A percentile compares a stretch with the other conserved stretches of the same genome.
Conservation (phyloP, 805 yeast species). For the Hanseniaspora hatyaiensis region DNA sequence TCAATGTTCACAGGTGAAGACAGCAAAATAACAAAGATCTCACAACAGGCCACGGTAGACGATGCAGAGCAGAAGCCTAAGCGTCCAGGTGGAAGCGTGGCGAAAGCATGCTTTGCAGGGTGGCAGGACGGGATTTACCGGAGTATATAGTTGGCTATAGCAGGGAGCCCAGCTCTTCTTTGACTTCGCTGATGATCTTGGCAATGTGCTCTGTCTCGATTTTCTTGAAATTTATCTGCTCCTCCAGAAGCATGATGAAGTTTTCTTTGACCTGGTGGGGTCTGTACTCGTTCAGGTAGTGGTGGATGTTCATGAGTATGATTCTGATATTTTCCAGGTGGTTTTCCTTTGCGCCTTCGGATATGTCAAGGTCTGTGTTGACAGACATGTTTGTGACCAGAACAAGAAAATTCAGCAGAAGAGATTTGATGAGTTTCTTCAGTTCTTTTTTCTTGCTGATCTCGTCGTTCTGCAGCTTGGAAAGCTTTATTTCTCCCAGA, state of each 20-base stretch:
- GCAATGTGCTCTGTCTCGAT: constrained; percentile 39
- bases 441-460: constrained; percentile 53
- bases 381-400: constrained; percentile 64
- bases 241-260: constrained; percentile 58
- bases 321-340: constrained; percentile 72
- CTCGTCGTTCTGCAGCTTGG: constrained; percentile 52
- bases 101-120: too few species aligned
- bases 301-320: constrained; percentile 80
- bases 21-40: too few species aligned
- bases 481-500: constrained; percentile 58
- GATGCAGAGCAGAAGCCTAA: too few species aligned
- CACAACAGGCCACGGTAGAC: too few species aligned
- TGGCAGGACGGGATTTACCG: too few species aligned
- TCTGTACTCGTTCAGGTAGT: constrained; percentile 78
- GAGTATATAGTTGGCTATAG: constrained; percentile 20
- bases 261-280: constrained; percentile 93
- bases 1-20: too few species aligned
- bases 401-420: constrained; percentile 69
- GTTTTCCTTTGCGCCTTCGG: constrained; percentile 32
- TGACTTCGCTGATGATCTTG: constrained; percentile 33
- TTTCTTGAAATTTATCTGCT: constrained; percentile 54
- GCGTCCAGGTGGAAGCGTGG: too few species aligned
- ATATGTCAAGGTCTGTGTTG: constrained; percentile 39
- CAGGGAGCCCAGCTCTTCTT: constrained; percentile 29
- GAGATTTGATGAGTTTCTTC: constrained; percentile 65